phyloP scores from a whole-genome alignment of 176 grass and related monocot genomes.

The Lolium rigidum region DNA sequence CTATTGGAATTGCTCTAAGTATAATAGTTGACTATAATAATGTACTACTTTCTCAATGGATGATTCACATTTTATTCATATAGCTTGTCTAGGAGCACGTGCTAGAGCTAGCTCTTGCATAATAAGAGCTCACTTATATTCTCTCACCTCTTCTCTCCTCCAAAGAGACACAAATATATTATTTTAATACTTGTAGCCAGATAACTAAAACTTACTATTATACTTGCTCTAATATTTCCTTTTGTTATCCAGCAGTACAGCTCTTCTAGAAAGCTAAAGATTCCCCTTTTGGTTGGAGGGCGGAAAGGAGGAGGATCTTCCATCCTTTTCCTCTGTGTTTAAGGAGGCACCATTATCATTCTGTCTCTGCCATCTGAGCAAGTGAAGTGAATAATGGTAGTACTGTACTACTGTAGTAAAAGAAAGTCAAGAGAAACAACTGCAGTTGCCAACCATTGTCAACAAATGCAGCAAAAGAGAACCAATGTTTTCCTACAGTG shows the following conservation, averaged over 20 bases:
- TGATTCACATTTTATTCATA: no score
- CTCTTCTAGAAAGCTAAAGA: slow-evolving; percentile 57
- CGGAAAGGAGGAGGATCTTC: slow-evolving; percentile 37
- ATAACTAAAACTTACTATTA: no score
- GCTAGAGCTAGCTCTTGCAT: no score
- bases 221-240: no score
- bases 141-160: no score
- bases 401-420: background rate
- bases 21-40: no score
- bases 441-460: slow-evolving; percentile 28
- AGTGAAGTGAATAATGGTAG: background rate
- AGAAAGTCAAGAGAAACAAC: slow-evolving; percentile 31
- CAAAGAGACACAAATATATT: no score
- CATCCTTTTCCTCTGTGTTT: slow-evolving; percentile 29
- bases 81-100: no score
- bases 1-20: no score
- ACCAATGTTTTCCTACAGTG: background rate
- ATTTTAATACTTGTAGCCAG: no score
- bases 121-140: background rate
- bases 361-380: slow-evolving; percentile 29
- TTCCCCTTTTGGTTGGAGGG: slow-evolving; percentile 47
- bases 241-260: slow-evolving; percentile 47
- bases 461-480: slow-evolving; percentile 30
- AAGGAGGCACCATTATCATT: slow-evolving; percentile 44
- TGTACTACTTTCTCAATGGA: no score